Conservation (phyloP, 495 filamentous ascomycete genomes). For the Trichoderma orchidacearum region DNA sequence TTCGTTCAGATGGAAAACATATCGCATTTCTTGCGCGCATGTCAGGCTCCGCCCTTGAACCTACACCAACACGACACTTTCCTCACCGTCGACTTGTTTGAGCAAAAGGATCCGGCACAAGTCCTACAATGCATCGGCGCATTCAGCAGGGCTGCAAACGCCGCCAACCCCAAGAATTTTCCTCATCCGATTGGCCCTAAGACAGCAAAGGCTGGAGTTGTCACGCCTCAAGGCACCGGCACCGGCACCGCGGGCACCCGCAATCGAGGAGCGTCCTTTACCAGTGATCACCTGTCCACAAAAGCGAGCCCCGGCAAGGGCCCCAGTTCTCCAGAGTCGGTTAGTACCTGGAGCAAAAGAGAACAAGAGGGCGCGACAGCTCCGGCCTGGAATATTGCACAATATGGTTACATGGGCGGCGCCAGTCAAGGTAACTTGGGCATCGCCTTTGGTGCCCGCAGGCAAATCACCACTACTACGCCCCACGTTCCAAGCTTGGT, state of each 20-base stretch:
- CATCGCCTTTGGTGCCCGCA: constrained; percentile 75
- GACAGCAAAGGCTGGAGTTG: constrained; percentile 39
- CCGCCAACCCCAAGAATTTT: constrained; percentile 60
- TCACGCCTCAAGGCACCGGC: constrained; percentile 64
- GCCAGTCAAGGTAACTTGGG: constrained; percentile 94
- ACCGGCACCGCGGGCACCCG: constrained; percentile 33
- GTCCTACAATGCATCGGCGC: constrained; percentile 86
- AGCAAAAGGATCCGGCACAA: constrained; percentile 92
- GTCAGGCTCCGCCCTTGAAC: constrained; percentile 68
- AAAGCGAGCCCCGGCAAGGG: constrained; percentile 50
- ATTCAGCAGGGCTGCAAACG: constrained; percentile 78
- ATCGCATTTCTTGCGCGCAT: constrained; percentile 83
- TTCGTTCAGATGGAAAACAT: constrained; percentile 99
- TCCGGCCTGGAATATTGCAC: constrained; percentile 97
- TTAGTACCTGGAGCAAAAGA: constrained; percentile 86
- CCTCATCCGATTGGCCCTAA: constrained; percentile 56
- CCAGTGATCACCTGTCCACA: constrained; percentile 48
- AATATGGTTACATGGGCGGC: constrained; percentile 98
- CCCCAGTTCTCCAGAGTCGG: constrained; percentile 27
- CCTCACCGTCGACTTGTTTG: constrained; percentile 93
- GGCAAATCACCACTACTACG: constrained; percentile 78
- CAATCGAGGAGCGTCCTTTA: constrained; percentile 50
- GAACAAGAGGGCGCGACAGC: constrained; percentile 64
- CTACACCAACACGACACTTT: constrained; percentile 92
- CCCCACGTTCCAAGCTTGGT: constrained; percentile 63